Evolutionary conservation across 768 basidiomycete species (phyloP).

Genomic region (Hygrocybe punicea): DNA sequence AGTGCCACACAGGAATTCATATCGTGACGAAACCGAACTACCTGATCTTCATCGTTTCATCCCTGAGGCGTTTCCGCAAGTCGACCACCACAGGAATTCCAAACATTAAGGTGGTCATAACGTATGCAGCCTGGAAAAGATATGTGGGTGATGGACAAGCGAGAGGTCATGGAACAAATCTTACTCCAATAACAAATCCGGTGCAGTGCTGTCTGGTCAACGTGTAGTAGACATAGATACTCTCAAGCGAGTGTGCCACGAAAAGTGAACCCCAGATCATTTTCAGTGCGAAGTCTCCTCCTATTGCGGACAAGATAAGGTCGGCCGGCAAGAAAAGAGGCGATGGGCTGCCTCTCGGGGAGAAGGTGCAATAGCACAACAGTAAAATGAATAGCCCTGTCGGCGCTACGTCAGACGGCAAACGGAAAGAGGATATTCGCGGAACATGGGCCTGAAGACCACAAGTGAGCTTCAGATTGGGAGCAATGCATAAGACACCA

Average conservation of each 20-base stretch:
- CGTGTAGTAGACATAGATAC: slow-evolving; percentile 42
- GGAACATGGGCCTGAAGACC: slow-evolving; percentile 55
- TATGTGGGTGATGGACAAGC: neutral
- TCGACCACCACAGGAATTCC: slow-evolving; percentile 57
- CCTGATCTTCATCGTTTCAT: slow-evolving; percentile 68
- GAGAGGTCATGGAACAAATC: slow-evolving; percentile 7
- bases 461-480: neutral
- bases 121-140: slow-evolving; percentile 47
- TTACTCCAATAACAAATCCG: slow-evolving; percentile 41
- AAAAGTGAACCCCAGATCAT: slow-evolving; percentile 32
- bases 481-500: slow-evolving; percentile 16
- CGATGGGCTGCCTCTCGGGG: slow-evolving; percentile 25
- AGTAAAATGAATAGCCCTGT: slow-evolving; percentile 33
- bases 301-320: slow-evolving; percentile 30
- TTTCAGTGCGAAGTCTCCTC: slow-evolving; percentile 25
- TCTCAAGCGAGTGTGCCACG: slow-evolving; percentile 46
- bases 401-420: slow-evolving; percentile 38
- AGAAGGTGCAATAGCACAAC: slow-evolving; percentile 22
- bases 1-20: no score
- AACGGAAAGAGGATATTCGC: slow-evolving; percentile 52
- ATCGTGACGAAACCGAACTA: neutral
- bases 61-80: slow-evolving; percentile 60
- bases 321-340: slow-evolving; percentile 34
- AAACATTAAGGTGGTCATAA: slow-evolving; percentile 44
- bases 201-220: slow-evolving; percentile 50